Conservation (phyloP, 331 rosid genomes). For the Stylosanthes scabra region DNA sequence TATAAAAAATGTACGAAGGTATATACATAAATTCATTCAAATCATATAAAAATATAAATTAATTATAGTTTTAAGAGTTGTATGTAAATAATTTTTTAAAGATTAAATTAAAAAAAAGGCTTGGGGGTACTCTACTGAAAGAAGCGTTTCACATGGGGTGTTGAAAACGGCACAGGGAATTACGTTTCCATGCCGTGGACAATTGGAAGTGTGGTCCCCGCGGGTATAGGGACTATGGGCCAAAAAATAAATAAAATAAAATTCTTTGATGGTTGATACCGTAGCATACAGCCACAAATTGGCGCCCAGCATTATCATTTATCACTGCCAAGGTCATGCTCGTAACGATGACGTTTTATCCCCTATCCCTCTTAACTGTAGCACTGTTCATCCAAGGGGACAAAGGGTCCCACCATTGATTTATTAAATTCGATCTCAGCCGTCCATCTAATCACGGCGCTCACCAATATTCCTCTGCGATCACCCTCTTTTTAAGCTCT, state of each 20-base stretch:
- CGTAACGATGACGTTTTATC: conserved; percentile 34
- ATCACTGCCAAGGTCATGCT: conserved; percentile 7
- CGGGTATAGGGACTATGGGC: background rate
- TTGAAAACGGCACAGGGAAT: conserved; percentile 22
- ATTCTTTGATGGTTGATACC: conserved; percentile 4
- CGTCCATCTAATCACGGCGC: conserved; percentile 30
- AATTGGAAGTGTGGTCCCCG: conserved; percentile 15
- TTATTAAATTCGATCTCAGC: conserved; percentile 30
- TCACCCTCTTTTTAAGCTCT: conserved; percentile 44
- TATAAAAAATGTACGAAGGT: no score
- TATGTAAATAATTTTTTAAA: no score
- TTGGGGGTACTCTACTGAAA: background rate
- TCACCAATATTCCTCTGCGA: conserved; percentile 36
- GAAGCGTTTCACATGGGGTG: conserved; percentile 45
- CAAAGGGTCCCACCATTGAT: conserved; percentile 18
- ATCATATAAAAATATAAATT: no score
- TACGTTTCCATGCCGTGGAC: conserved; percentile 21
- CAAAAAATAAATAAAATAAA: background rate
- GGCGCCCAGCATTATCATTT: background rate
- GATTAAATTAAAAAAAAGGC: no score
- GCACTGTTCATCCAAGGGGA: conserved; percentile 14
- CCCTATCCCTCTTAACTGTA: background rate
- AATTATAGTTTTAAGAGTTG: no score
- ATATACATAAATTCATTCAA: no score
- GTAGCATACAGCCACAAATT: background rate